Evolutionary conservation across 192 early-diverging fungal species (phyloP).

Genomic region (Linnemannia hyalina): DNA sequence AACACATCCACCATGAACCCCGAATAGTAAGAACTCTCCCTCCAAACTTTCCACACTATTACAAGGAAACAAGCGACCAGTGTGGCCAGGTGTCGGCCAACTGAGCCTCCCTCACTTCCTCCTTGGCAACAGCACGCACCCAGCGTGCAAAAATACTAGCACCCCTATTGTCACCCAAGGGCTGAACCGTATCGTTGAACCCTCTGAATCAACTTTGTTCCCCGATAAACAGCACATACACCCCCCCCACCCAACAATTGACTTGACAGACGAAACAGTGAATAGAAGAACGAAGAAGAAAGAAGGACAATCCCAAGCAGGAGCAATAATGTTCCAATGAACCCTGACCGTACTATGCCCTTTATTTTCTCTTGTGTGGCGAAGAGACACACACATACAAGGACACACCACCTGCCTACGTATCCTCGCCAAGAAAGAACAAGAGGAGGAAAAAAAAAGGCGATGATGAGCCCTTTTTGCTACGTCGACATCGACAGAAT

Average conservation of each 20-base stretch:
- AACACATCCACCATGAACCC: constrained; percentile 47
- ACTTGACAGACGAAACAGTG: neutral
- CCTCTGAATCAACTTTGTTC: neutral
- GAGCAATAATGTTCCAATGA: constrained; percentile 12
- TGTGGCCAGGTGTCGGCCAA: neutral
- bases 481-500: neutral
- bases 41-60: neutral
- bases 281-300: neutral
- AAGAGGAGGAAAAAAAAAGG: neutral
- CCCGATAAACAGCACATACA: neutral
- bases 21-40: constrained; percentile 56
- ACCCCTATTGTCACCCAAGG: neutral
- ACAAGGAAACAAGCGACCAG: neutral
- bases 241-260: neutral
- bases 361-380: neutral
- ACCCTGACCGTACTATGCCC: constrained; percentile 4
- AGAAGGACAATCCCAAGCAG: neutral
- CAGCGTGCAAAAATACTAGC: neutral
- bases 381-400: neutral
- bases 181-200: neutral
- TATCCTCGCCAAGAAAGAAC: neutral
- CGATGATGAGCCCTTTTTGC: neutral
- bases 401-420: neutral
- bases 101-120: neutral
- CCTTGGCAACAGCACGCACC: neutral